These are phyloP conservation scores for Colletotrichum endophyticum DNA, from an alignment of 2,329 filamentous ascomycete genomes.

Conservation along the genomic window DNA sequence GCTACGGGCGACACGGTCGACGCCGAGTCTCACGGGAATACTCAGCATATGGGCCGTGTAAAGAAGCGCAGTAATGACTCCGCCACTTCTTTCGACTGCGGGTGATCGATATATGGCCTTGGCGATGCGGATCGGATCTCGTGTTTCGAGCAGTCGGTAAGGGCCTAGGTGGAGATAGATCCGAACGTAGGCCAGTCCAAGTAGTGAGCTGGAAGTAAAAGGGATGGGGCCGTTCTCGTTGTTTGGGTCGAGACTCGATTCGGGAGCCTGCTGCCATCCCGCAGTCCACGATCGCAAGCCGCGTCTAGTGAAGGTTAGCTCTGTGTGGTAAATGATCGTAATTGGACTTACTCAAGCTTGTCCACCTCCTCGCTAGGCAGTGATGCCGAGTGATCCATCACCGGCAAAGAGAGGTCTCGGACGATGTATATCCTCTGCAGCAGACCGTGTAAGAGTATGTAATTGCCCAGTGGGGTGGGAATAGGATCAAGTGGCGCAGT, in stretches of 20 bases:
- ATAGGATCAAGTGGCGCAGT: conserved; percentile 35
- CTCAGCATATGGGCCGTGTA: conserved; percentile 60
- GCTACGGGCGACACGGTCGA: conserved; percentile 58
- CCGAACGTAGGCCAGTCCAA: conserved; percentile 50
- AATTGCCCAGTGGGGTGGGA: conserved; percentile 41
- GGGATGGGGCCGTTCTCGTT: conserved; percentile 45
- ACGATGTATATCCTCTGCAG: conserved; percentile 43
- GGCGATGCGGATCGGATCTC: conserved; percentile 45
- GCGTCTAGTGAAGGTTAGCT: conserved; percentile 24
- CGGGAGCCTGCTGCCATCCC: conserved; percentile 42
- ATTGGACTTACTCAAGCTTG: conserved; percentile 35
- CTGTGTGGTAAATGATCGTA: not conserved
- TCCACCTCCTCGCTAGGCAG: conserved; percentile 38
- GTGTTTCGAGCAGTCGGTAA: conserved; percentile 45
- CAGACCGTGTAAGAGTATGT: conserved; percentile 39
- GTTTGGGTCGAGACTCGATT: conserved; percentile 42
- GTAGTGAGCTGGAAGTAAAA: conserved; percentile 49
- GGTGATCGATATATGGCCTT: conserved; percentile 40
- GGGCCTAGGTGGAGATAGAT: conserved; percentile 50
- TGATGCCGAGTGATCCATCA: conserved; percentile 33
- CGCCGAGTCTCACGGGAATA: conserved; percentile 58
- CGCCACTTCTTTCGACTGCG: conserved; percentile 50
- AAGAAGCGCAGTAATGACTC: conserved; percentile 52
- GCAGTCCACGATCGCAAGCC: conserved; percentile 41
- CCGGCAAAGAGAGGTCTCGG: conserved; percentile 37